phyloP scores from a whole-genome alignment of 495 filamentous ascomycete genomes.

The Neurospora africana region DNA sequence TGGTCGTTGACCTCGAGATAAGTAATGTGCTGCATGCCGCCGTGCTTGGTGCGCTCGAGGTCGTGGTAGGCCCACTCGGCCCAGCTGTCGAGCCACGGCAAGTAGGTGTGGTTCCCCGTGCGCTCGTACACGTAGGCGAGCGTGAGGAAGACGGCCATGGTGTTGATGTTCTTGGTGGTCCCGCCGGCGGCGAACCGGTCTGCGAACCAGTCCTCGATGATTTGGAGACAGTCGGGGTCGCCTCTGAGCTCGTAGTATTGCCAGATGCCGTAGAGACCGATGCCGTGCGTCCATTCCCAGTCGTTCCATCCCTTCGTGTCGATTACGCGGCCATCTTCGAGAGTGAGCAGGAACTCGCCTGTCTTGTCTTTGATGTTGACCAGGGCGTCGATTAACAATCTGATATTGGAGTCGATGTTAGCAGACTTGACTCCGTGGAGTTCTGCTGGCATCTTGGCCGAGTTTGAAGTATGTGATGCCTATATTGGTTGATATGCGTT shows the following conservation, averaged over 20 bases:
- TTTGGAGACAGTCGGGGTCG: conserved; percentile 35
- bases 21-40: conserved; percentile 66
- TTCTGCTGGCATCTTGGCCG: conserved; percentile 27
- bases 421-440: conserved; percentile 28
- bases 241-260: conserved; percentile 60
- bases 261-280: conserved; percentile 69
- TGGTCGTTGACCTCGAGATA: conserved; percentile 53
- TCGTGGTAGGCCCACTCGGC: conserved; percentile 69
- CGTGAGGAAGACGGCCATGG: conserved; percentile 62
- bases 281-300: conserved; percentile 77
- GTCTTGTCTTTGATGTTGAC: conserved; percentile 61
- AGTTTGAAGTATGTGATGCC: background rate
- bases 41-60: conserved; percentile 53
- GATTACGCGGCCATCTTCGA: conserved; percentile 60
- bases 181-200: conserved; percentile 53
- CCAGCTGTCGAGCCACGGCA: conserved; percentile 64
- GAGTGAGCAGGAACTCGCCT: conserved; percentile 54
- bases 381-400: conserved; percentile 53
- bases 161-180: conserved; percentile 75
- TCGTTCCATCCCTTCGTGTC: conserved; percentile 70
- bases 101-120: conserved; percentile 47
- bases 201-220: conserved; percentile 60
- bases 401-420: conserved; percentile 46
- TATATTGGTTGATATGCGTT: background rate
- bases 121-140: conserved; percentile 62